Conservation (phyloP, 176 grass and related monocot genomes). For the Pontederia crassipes region DNA sequence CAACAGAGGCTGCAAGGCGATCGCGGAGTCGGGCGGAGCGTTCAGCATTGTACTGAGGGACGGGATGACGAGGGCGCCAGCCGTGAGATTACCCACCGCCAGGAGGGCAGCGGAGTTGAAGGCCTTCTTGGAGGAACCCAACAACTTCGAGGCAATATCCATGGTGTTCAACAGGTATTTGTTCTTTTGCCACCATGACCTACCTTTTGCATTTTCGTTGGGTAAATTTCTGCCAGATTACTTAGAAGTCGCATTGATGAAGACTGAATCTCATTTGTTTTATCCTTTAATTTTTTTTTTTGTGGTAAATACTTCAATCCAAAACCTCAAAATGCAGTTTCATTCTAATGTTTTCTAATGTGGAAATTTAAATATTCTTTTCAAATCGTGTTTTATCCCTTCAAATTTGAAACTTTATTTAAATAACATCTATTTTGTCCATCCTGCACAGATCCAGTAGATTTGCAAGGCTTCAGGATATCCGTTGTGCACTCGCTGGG, state of each 20-base stretch:
- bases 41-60: constrained; percentile 6
- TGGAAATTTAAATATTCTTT: too few species aligned
- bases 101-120: constrained; percentile 7
- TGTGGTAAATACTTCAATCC: too few species aligned
- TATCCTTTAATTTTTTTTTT: too few species aligned
- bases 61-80: constrained; percentile 9
- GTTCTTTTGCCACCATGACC: background rate
- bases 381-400: too few species aligned
- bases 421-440: background rate
- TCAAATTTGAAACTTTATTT: too few species aligned
- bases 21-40: background rate
- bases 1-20: constrained; percentile 9
- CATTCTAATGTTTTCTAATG: too few species aligned
- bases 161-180: constrained; percentile 9
- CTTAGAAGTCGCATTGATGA: too few species aligned
- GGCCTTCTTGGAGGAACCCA: constrained; percentile 11
- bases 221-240: too few species aligned
- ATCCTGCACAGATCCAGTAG: constrained; percentile 54
- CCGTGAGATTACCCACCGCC: background rate
- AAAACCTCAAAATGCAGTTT: too few species aligned
- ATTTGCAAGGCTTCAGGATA: constrained; percentile 59
- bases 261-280: too few species aligned
- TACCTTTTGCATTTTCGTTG: too few species aligned
- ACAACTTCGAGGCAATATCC: constrained; percentile 10
- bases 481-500: constrained; percentile 55